Evolutionary conservation across 2,329 filamentous ascomycete genomes (phyloP), one percentile per base, ranked within the genome.

Genomic region (Beauveria asiatica): DNA sequence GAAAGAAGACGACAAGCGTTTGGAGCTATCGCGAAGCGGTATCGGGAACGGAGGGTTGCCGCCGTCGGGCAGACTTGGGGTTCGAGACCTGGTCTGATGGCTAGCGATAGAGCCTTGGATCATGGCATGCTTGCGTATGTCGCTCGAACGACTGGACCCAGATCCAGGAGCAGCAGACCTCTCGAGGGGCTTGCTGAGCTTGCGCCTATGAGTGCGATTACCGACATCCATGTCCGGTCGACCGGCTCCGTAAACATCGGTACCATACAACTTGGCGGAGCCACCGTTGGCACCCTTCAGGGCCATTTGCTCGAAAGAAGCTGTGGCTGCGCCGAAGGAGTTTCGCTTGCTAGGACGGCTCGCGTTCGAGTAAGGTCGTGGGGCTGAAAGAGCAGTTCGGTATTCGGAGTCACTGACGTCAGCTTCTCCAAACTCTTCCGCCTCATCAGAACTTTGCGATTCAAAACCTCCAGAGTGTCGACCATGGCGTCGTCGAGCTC

Each of bases 391-490:
- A 2, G 83, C 83, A 5, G 86, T 89, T 61, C 81, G 78, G 70
- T 81, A 89, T 65, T 90, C 87, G 1, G 82, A 80, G 65, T 90
- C 88, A 66, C 83, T 87, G 63, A 83, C 64, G 53, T 88, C 84
- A 4, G 72, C 76, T 62, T 86, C 83, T 33, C 73, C 76, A 70
- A 86, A 86, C 30, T 87, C 84, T 45, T 87, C 84, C 3, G 70
- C 77, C 59, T 89, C 86, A 49, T 86, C 86, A 8, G 86, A 87
- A 67, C 85, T 90, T 49, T 78, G 80, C 13, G 83, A 84, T 51
- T 93, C 89, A 65, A 95, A 94, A 0, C 90, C 90, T 37, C 90
- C 89, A 72, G 94, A 94, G n/a, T 95, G 77, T 69, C 89, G 94
- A 73, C 89, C 93, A 53, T 90, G 86, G 59, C 90, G 82, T 68